Conservation (phyloP, 78 protist species). For the Cavenderia fasciculata region DNA sequence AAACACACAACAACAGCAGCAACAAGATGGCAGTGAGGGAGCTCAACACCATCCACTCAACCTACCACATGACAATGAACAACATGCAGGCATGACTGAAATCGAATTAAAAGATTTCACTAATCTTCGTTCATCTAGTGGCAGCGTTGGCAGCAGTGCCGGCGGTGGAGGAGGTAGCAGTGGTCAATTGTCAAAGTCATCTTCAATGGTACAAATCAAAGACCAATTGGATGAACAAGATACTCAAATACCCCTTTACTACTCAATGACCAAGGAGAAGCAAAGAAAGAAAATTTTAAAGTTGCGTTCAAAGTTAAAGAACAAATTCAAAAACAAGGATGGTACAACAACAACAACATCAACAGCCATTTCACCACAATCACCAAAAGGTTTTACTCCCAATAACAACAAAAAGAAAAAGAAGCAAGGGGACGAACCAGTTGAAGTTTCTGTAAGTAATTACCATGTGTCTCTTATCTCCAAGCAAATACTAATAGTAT, state of each 20-base stretch:
- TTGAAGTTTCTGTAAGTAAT: conserved; percentile 54
- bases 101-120: background rate
- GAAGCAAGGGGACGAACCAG: background rate
- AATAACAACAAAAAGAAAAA: background rate
- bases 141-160: background rate
- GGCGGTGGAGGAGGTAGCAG: background rate
- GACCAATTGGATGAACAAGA: background rate
- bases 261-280: conserved; percentile 39
- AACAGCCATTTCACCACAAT: background rate
- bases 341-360: background rate
- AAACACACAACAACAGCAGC: too few relatives aligned
- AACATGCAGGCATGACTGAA: background rate
- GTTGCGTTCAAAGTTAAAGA: conserved; percentile 36
- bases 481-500: background rate
- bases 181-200: background rate
- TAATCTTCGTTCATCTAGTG: background rate
- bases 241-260: conserved; percentile 63
- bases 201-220: conserved; percentile 18
- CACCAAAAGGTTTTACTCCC: background rate
- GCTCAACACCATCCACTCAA: conserved; percentile 3
- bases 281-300: conserved; percentile 48
- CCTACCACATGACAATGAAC: background rate
- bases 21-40: too few relatives aligned
- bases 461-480: background rate
- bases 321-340: conserved; percentile 23